Percentiles rank a stretch among this genome's conserved stretches.
These are phyloP conservation scores for Trypanosoma brucei DNA, from an alignment of 208 protist genomes.

Conservation along the genomic window DNA sequence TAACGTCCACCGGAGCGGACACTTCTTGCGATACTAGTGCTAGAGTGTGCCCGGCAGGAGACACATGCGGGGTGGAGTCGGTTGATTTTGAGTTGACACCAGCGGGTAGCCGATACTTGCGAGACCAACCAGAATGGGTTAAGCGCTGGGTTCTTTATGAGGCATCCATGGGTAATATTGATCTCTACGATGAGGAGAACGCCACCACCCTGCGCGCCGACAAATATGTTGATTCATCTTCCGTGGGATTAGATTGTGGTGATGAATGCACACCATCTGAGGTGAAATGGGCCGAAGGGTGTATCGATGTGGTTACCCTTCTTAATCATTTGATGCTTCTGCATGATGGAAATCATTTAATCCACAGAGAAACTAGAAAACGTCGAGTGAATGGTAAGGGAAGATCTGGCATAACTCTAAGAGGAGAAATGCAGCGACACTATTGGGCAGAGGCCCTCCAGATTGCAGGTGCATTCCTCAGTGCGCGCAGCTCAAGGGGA, in stretches of 20 bases:
- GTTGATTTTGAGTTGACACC: too few species aligned
- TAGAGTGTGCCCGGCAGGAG: too few species aligned
- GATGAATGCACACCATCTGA: slow-evolving; percentile 4
- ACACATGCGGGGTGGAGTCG: too few species aligned
- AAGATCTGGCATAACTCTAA: background rate
- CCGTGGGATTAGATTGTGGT: background rate
- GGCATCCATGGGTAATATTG: slow-evolving; percentile 82
- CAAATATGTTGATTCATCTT: background rate
- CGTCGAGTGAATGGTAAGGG: background rate
- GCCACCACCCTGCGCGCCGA: background rate
- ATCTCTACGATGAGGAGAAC: slow-evolving; percentile 32
- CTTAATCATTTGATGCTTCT: slow-evolving; percentile 36
- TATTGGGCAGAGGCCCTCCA: slow-evolving; percentile 26
- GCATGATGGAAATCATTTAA: slow-evolving; percentile 17
- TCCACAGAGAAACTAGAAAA: background rate
- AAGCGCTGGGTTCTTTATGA: slow-evolving; percentile 83
- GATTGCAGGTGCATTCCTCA: slow-evolving; percentile 7
- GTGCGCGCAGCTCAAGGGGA: background rate
- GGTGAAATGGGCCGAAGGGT: slow-evolving; percentile 6
- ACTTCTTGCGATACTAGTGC: too few species aligned
- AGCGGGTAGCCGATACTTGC: background rate
- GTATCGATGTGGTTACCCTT: slow-evolving; percentile 22
- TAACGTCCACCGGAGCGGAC: too few species aligned
- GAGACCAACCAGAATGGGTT: slow-evolving; percentile 62
- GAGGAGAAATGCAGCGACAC: background rate